Conservation (phyloP, 495 filamentous ascomycete species). For the Tuber umbilicatum region DNA sequence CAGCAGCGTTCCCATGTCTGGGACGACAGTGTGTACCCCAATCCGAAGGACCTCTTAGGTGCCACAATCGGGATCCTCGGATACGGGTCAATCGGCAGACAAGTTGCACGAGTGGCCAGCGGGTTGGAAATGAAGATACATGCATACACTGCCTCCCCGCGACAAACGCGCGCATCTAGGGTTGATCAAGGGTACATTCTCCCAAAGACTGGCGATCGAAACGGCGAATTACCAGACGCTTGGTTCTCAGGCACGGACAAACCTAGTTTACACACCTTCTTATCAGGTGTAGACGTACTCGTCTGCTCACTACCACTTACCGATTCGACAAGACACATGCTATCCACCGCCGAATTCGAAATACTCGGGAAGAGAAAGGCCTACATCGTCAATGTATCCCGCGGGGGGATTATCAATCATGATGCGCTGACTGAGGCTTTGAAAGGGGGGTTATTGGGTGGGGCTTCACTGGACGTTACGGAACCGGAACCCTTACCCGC, state of each 20-base stretch:
- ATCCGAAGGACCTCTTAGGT: conserved; percentile 49
- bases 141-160: conserved; percentile 67
- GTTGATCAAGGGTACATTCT: conserved; percentile 63
- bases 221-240: conserved; percentile 60
- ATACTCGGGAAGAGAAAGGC: conserved; percentile 52
- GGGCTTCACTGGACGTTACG: conserved; percentile 76
- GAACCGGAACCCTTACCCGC: conserved; percentile 74
- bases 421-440: conserved; percentile 60
- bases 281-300: conserved; percentile 68
- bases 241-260: conserved; percentile 68
- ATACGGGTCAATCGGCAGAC: conserved; percentile 77
- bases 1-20: conserved; percentile 47
- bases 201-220: conserved; percentile 68
- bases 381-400: conserved; percentile 66
- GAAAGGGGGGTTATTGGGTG: conserved; percentile 54
- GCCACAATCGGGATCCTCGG: conserved; percentile 67
- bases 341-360: conserved; percentile 60
- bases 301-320: conserved; percentile 72
- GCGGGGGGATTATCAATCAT: conserved; percentile 66
- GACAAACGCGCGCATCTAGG: conserved; percentile 51
- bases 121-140: conserved; percentile 75
- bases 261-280: conserved; percentile 57
- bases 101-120: conserved; percentile 60
- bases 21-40: conserved; percentile 23
- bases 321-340: conserved; percentile 55